These are phyloP conservation scores for Xylaria bambusicola DNA, from an alignment of 495 filamentous ascomycete species.

Conservation along the genomic window DNA sequence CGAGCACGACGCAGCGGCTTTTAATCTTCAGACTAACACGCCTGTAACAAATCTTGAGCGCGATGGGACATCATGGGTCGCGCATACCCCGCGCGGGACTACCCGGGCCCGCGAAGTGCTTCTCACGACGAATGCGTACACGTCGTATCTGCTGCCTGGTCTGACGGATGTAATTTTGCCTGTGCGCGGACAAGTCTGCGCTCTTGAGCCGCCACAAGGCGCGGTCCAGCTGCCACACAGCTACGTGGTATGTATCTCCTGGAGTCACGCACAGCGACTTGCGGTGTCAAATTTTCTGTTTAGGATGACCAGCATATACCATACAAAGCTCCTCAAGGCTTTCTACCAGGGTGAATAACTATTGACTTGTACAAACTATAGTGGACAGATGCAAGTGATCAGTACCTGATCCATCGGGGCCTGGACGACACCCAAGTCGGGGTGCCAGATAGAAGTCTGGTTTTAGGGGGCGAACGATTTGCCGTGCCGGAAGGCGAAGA, in stretches of 20 bases:
- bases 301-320: no score
- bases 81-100: constrained; percentile 60
- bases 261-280: no score
- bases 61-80: constrained; percentile 14
- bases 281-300: no score
- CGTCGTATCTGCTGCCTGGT: constrained; percentile 66
- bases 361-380: no score
- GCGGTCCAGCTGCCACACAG: constrained; percentile 14
- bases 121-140: constrained; percentile 79
- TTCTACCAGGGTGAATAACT: no score
- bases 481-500: constrained; percentile 17
- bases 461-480: constrained; percentile 15
- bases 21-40: constrained; percentile 77
- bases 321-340: no score
- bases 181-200: constrained; percentile 71
- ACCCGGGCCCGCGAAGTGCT: constrained; percentile 62
- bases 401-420: constrained; percentile 77
- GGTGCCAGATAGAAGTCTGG: constrained; percentile 49
- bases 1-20: constrained; percentile 22
- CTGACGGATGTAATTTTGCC: constrained; percentile 75
- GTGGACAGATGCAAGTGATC: constrained; percentile 52
- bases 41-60: constrained; percentile 56
- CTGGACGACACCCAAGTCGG: constrained; percentile 58
- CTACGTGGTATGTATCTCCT: no score
- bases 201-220: constrained; percentile 57